Percentiles rank a stretch among this genome's conserved stretches.
Conservation (phyloP, 1,284 basidiomycete genomes). For the Pseudozyma flocculosa region DNA sequence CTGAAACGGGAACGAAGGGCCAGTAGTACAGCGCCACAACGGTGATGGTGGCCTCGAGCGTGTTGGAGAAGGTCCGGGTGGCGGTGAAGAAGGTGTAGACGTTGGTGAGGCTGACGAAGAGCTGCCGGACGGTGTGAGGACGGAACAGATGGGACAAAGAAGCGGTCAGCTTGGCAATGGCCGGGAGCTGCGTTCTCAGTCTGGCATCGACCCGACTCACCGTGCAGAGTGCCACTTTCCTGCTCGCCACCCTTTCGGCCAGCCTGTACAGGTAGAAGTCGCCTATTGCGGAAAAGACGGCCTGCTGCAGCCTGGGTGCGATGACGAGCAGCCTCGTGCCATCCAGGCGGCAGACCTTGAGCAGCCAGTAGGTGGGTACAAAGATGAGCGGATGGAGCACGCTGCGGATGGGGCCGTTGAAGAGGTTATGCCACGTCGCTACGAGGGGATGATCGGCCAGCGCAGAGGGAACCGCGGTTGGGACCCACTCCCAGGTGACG, state of each 20-base stretch:
- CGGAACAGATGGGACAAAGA: background rate
- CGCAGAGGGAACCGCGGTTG: too few species aligned
- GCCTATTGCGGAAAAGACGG: constrained; percentile 74
- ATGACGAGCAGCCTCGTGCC: constrained; percentile 52
- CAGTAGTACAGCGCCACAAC: constrained; percentile 76
- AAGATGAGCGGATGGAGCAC: constrained; percentile 64
- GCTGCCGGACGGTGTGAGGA: constrained; percentile 60
- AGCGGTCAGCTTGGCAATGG: background rate
- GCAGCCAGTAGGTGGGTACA: constrained; percentile 72
- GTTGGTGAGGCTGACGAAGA: constrained; percentile 78
- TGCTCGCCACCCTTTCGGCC: constrained; percentile 67
- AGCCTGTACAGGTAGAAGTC: constrained; percentile 75
- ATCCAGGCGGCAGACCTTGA: constrained; percentile 67
- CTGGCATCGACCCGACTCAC: too few species aligned
- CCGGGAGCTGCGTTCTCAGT: too few species aligned
- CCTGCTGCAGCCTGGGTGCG: constrained; percentile 76
- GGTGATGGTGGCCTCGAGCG: constrained; percentile 82
- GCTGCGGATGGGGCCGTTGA: constrained; percentile 55
- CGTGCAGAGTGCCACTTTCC: constrained; percentile 61
- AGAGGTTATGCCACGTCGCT: constrained; percentile 6
- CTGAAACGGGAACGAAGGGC: constrained; percentile 59
- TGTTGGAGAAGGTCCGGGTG: constrained; percentile 88
- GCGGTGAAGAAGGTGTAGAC: constrained; percentile 83
- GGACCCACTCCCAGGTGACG: constrained; percentile 99
- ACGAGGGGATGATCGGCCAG: too few species aligned